Conservation (phyloP, 805 yeast species). For the Saturnispora quitensis region DNA sequence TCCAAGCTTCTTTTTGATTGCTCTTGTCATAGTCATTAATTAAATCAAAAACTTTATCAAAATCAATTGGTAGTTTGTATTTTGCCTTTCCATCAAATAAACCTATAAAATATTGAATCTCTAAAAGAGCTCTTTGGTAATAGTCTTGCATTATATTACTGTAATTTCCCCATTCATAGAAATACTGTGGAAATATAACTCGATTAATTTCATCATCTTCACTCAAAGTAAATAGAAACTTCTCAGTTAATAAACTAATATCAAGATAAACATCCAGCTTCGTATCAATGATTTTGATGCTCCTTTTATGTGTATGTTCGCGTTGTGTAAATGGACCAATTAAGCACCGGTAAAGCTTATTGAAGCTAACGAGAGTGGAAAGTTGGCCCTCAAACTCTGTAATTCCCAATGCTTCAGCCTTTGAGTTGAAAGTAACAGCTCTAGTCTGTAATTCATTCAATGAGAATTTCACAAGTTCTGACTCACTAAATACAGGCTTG, state of each 20-base stretch:
- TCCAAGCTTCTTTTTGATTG: constrained; percentile 20
- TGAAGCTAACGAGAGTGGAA: constrained; percentile 46
- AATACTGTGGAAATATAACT: constrained; percentile 26
- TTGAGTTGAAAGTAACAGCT: constrained; percentile 30
- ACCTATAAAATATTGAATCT: constrained; percentile 38
- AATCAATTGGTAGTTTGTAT: constrained; percentile 17
- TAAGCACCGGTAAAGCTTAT: constrained; percentile 52
- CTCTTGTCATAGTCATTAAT: constrained; percentile 20
- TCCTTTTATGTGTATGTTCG: constrained; percentile 39
- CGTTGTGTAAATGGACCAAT: constrained; percentile 52
- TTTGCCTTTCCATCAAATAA: constrained; percentile 17
- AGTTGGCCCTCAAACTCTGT: constrained; percentile 29
- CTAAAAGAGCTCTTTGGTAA: constrained; percentile 45
- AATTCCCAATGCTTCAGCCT: constrained; percentile 12
- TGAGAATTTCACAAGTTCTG: constrained; percentile 41
- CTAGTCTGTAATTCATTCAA: constrained; percentile 43
- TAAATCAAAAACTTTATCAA: constrained; percentile 17
- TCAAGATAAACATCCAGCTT: constrained; percentile 43
- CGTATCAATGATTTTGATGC: constrained; percentile 42
- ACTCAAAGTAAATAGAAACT: constrained; percentile 36
- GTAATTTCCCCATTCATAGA: constrained; percentile 21
- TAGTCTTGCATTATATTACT: constrained; percentile 34
- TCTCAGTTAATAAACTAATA: constrained; percentile 39
- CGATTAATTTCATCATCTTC: constrained; percentile 8
- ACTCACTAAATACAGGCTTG: constrained; percentile 38